Evolutionary conservation across 495 filamentous ascomycete genomes (phyloP).

Genomic region (Aspergillus incahuasiensis): DNA sequence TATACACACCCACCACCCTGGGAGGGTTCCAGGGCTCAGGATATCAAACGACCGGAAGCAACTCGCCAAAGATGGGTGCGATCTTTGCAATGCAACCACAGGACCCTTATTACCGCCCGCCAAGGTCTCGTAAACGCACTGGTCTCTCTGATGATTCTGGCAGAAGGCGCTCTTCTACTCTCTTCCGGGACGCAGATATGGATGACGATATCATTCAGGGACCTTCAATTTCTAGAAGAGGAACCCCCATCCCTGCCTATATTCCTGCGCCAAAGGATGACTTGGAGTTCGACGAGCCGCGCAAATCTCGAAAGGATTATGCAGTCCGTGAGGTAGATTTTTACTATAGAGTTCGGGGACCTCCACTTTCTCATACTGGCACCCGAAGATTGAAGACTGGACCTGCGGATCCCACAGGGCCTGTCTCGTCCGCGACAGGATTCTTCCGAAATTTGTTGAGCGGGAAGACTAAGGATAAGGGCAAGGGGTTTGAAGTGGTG

Average conservation of each 20-base stretch:
- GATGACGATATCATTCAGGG: slow-evolving; percentile 43
- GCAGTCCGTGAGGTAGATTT: slow-evolving; percentile 90
- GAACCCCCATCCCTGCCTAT: slow-evolving; percentile 50
- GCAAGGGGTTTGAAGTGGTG: slow-evolving; percentile 95
- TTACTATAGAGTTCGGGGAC: slow-evolving; percentile 87
- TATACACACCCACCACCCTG: slow-evolving; percentile 64
- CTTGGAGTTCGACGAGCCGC: slow-evolving; percentile 48
- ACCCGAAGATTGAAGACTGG: slow-evolving; percentile 86
- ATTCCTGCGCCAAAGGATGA: slow-evolving; percentile 49
- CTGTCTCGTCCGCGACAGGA: slow-evolving; percentile 78
- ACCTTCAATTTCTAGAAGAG: slow-evolving; percentile 45
- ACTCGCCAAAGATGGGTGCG: slow-evolving; percentile 38
- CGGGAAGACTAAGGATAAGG: slow-evolving; percentile 80
- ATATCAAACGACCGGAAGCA: slow-evolving; percentile 30
- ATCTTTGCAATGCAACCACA: slow-evolving; percentile 45
- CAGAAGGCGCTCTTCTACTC: slow-evolving; percentile 31
- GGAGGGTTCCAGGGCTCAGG: slow-evolving; percentile 64
- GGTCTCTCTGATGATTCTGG: slow-evolving; percentile 41
- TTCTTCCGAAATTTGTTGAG: slow-evolving; percentile 80
- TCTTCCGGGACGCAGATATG: slow-evolving; percentile 37
- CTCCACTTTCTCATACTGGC: slow-evolving; percentile 76
- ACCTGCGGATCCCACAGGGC: slow-evolving; percentile 89
- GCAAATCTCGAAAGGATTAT: slow-evolving; percentile 68
- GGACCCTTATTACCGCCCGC: slow-evolving; percentile 82
- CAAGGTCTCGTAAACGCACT: slow-evolving; percentile 59